Evolutionary conservation across 169 alveolate genomes (phyloP), one percentile per base, ranked within the genome.

Genomic region (Eimeria maxima): DNA sequence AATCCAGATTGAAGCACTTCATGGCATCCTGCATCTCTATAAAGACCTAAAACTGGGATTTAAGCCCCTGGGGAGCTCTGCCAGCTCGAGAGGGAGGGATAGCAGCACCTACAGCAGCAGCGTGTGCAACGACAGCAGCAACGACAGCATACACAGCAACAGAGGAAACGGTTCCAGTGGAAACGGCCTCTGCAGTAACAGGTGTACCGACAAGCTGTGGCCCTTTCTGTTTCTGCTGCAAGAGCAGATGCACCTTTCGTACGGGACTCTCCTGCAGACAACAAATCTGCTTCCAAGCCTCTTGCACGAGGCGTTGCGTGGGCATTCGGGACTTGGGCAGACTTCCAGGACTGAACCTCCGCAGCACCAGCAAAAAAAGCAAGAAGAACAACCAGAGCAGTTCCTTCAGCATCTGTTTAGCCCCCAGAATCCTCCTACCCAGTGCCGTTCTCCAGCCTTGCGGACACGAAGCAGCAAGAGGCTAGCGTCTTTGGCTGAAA

Each of bases 211-310:
- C 63, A 38, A 74, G 86, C 86, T 74, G 3, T 74, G 86, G 60
- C 86, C 86, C 16, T 74, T 74, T 22, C 38, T 74, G 86, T 60
- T 74, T 20, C 10, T 44, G 13, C 86, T 74, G 57, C 60, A 45
- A 6, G 38, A 74, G 86, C 86, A 38, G 63, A 74, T 74, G 86
- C 86, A 42, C 63, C 86, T 74, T 18, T 74, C 57, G 33, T 74
- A 74, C 22, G 57, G n/a, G 60, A 33, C 86, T 74, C 38, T 74
- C 4, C 57, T 74, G 57, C 86, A 45, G 44, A 74, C 86, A 38
- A 45, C 60, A 42, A 74, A 74, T 74, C 38, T 74, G 63, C 86
- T 69, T 69, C 78, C 78, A 69, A 69, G 78, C 29, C 78, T 69
- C 0, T 69, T 69, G 22, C 11, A 69, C 78, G 78, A 69, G 29